Percentiles rank a stretch among this genome's conserved stretches.
Conservation (phyloP, 805 yeast genomes). For the Jamesozyma gamospora region DNA sequence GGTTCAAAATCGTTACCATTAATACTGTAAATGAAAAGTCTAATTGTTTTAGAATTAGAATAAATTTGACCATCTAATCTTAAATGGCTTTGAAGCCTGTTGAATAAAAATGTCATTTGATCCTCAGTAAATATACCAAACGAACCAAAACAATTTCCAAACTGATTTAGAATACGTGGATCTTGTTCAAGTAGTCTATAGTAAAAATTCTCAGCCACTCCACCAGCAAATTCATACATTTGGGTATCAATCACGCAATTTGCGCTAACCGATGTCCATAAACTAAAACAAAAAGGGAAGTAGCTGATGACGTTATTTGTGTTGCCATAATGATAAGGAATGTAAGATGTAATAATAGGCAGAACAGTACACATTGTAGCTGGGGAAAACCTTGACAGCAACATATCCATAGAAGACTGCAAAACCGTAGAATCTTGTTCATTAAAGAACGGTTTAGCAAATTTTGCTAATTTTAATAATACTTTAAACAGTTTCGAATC, state of each 20-base stretch:
- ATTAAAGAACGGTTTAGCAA: slow-evolving; percentile 47
- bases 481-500: slow-evolving; percentile 42
- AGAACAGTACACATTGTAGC: slow-evolving; percentile 43
- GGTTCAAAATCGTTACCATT: slow-evolving; percentile 38
- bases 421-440: slow-evolving; percentile 30
- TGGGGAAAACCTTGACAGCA: slow-evolving; percentile 44
- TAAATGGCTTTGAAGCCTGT: slow-evolving; percentile 38
- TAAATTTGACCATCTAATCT: slow-evolving; percentile 31
- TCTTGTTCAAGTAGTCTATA: slow-evolving; percentile 16
- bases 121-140: slow-evolving; percentile 55
- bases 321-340: slow-evolving; percentile 37
- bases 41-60: slow-evolving; percentile 41
- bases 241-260: slow-evolving; percentile 49
- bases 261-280: slow-evolving; percentile 53
- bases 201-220: slow-evolving; percentile 43
- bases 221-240: slow-evolving; percentile 54
- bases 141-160: slow-evolving; percentile 29
- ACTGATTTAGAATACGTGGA: slow-evolving; percentile 1
- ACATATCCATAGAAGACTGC: slow-evolving; percentile 40
- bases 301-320: slow-evolving; percentile 41
- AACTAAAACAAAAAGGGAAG: slow-evolving; percentile 56
- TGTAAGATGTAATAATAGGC: slow-evolving; percentile 41
- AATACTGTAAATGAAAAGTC: slow-evolving; percentile 45
- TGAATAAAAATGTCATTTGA: slow-evolving; percentile 54
- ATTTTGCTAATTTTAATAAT: slow-evolving; percentile 42